Percentiles rank a stretch among this genome's conserved stretches.
Evolutionary conservation across 495 filamentous ascomycete species (phyloP).

Genomic region (Aspergillus homomorphus): DNA sequence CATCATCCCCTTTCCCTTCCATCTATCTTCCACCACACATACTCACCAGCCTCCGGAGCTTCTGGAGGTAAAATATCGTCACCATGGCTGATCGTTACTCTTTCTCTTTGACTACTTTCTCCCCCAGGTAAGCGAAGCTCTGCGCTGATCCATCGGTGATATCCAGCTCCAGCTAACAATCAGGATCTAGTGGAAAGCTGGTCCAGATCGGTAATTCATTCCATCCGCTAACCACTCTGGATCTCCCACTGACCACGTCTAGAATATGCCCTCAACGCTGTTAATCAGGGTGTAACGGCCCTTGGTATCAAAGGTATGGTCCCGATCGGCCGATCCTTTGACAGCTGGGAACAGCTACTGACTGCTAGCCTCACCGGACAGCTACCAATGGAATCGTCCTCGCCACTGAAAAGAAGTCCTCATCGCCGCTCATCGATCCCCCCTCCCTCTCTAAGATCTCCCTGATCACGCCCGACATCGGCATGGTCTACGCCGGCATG

Average conservation of each 20-base stretch:
- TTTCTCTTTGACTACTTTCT: constrained; percentile 99
- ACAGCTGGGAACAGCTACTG: constrained; percentile 10
- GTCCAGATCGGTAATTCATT: constrained; percentile 66
- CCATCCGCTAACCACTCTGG: constrained; percentile 3
- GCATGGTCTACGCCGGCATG: constrained; percentile 99
- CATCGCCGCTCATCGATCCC: constrained; percentile 90
- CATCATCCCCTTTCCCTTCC: constrained; percentile 16
- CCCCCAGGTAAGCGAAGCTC: constrained; percentile 75
- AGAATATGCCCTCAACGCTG: constrained; percentile 99
- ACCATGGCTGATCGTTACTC: constrained; percentile 97
- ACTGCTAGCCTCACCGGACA: constrained; percentile 28
- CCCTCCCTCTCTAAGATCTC: constrained; percentile 96
- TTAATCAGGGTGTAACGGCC: constrained; percentile 98
- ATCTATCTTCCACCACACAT: constrained; percentile 10
- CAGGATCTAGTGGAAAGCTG: constrained; percentile 76
- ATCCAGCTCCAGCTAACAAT: constrained; percentile 47
- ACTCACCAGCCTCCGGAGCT: constrained; percentile 12
- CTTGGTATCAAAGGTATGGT: constrained; percentile 90
- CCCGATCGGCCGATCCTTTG: not conserved
- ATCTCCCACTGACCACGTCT: constrained; percentile 17
- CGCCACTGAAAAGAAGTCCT: constrained; percentile 99
- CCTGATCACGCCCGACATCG: constrained; percentile 96
- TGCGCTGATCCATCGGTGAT: constrained; percentile 10
- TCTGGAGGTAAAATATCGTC: constrained; percentile 15
- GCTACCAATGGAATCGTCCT: constrained; percentile 99